Evolutionary conservation across 1,139 yeast genomes (phyloP).

Genomic region (Suhomyces anneliseae): DNA sequence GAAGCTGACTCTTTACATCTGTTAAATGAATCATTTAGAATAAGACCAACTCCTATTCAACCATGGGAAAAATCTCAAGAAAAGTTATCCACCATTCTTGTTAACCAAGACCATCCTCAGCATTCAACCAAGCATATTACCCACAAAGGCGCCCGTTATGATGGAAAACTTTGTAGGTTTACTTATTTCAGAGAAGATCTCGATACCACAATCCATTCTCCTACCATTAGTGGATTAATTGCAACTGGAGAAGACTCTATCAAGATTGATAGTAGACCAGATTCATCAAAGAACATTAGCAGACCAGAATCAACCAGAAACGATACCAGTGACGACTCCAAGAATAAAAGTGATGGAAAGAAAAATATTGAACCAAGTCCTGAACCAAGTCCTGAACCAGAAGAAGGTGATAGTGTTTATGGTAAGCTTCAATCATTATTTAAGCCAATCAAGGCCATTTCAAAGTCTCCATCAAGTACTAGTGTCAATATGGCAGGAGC

Average conservation of each 20-base stretch:
- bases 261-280: neutral
- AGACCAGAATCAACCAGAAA: neutral
- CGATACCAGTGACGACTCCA: neutral
- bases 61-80: conserved; percentile 66
- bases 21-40: conserved; percentile 47
- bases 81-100: conserved; percentile 33
- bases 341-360: neutral
- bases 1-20: conserved; percentile 59
- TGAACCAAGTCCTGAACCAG: neutral
- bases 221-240: conserved; percentile 79
- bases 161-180: conserved; percentile 52
- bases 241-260: conserved; percentile 2
- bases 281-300: neutral
- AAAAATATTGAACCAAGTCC: neutral
- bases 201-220: conserved; percentile 85
- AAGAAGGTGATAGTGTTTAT: conserved; percentile 13
- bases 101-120: conserved; percentile 12
- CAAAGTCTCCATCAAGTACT: conserved; percentile 15
- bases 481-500: conserved; percentile 10
- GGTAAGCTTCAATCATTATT: conserved; percentile 31
- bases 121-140: conserved; percentile 7
- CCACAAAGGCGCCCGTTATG: conserved; percentile 25
- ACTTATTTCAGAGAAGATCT: conserved; percentile 91
- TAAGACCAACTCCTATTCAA: conserved; percentile 72
- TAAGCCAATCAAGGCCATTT: conserved; percentile 26